These are phyloP conservation scores for Penicillium salamii DNA, from an alignment of 495 filamentous ascomycete genomes.

Conservation along the genomic window DNA sequence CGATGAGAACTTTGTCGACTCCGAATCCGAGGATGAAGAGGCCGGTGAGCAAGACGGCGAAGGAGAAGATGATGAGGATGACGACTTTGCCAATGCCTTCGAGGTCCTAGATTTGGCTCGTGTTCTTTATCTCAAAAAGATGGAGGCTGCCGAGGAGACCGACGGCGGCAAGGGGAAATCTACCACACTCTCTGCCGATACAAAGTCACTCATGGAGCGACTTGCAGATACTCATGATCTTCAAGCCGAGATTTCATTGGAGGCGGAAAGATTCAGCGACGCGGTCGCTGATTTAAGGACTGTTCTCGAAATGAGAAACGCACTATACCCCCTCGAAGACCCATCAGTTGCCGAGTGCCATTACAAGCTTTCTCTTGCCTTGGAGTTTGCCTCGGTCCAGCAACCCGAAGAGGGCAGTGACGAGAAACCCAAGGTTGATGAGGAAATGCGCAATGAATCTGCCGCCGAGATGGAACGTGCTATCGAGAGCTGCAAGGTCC, in stretches of 20 bases:
- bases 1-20: conserved; percentile 85
- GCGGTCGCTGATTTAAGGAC: conserved; percentile 78
- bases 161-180: conserved; percentile 49
- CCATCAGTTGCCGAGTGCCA: conserved; percentile 87
- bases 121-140: conserved; percentile 65
- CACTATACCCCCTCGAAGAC: conserved; percentile 74
- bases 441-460: conserved; percentile 70
- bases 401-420: conserved; percentile 46
- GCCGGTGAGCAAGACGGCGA: conserved; percentile 37
- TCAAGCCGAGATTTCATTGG: conserved; percentile 88
- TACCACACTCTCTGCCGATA: conserved; percentile 42
- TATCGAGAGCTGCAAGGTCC: conserved; percentile 72
- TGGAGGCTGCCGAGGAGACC: conserved; percentile 51
- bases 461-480: conserved; percentile 75
- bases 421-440: conserved; percentile 51
- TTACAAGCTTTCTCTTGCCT: conserved; percentile 90
- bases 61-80: conserved; percentile 75
- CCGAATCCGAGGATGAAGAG: conserved; percentile 66
- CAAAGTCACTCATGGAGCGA: conserved; percentile 71
- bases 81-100: conserved; percentile 86
- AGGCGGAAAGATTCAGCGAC: conserved; percentile 83
- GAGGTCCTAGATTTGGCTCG: conserved; percentile 90
- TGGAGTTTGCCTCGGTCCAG: conserved; percentile 87
- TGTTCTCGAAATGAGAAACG: conserved; percentile 70
- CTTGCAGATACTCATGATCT: conserved; percentile 89